Percentiles rank a stretch among this genome's conserved stretches.
These are phyloP conservation scores for Yarrowia deformans DNA, from an alignment of 805 yeast genomes.

Conservation along the genomic window DNA sequence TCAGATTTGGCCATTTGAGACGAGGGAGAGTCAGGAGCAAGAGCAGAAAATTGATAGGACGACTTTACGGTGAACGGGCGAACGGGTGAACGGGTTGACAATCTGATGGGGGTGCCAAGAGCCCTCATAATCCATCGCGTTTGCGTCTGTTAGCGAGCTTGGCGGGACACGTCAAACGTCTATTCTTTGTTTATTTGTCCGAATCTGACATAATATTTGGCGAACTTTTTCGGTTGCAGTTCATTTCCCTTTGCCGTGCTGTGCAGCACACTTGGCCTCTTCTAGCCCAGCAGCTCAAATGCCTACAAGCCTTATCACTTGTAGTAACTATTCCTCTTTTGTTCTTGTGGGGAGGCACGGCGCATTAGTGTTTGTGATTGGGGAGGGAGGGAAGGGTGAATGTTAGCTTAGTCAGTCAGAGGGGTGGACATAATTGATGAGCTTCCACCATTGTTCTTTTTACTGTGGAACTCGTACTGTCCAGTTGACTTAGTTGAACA, in stretches of 20 bases:
- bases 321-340: slow-evolving; percentile 19
- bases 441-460: too few species aligned
- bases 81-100: too few species aligned
- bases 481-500: too few species aligned
- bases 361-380: not conserved
- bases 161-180: not conserved
- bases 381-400: not conserved
- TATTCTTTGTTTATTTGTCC: slow-evolving; percentile 1
- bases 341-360: slow-evolving; percentile 23
- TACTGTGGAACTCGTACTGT: too few species aligned
- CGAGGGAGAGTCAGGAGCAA: not conserved
- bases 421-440: too few species aligned
- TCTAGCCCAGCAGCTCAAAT: not conserved
- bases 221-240: too few species aligned
- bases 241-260: too few species aligned
- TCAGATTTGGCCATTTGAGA: slow-evolving; percentile 10
- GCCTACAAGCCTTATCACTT: slow-evolving; percentile 4
- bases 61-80: too few species aligned
- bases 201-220: too few species aligned
- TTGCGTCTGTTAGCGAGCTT: slow-evolving; percentile 5
- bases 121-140: not conserved
- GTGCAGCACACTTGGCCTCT: too few species aligned
- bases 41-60: not conserved
- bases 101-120: too few species aligned
- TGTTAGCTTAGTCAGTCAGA: too few species aligned